phyloP scores from a whole-genome alignment of 1,139 yeast genomes.

The Suhomyces taliae region DNA sequence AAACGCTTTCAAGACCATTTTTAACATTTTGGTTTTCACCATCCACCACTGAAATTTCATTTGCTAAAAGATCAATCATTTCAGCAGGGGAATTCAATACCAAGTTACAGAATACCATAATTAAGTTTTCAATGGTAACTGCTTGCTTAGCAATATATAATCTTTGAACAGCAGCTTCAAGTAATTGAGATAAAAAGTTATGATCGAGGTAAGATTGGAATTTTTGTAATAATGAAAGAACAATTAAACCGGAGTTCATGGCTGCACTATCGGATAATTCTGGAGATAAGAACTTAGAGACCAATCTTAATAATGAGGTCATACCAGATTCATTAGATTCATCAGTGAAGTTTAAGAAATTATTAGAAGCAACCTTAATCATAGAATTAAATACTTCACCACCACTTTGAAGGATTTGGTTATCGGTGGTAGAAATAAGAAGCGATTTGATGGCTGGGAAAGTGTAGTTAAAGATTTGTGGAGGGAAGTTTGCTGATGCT shows the following conservation, averaged over 20 bases:
- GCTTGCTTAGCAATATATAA: conserved; percentile 65
- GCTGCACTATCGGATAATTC: conserved; percentile 78
- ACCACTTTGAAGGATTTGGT: conserved; percentile 74
- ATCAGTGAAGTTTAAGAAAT: conserved; percentile 41
- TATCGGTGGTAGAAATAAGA: conserved; percentile 62
- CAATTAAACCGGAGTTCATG: conserved; percentile 66
- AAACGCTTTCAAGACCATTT: conserved; percentile 47
- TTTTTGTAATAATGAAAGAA: conserved; percentile 62
- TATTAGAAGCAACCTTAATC: conserved; percentile 50
- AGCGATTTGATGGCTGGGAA: conserved; percentile 55
- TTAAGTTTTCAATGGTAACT: conserved; percentile 71
- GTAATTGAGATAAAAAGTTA: conserved; percentile 55
- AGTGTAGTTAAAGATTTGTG: conserved; percentile 46
- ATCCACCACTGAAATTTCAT: conserved; percentile 35
- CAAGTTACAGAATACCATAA: conserved; percentile 74
- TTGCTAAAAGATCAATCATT: conserved; percentile 58
- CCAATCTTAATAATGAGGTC: conserved; percentile 55
- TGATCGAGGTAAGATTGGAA: conserved; percentile 52
- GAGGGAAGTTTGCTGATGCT: conserved; percentile 38
- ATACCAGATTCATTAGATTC: conserved; percentile 48
- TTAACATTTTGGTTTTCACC: conserved; percentile 19
- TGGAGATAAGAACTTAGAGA: conserved; percentile 72
- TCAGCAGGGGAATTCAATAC: conserved; percentile 60
- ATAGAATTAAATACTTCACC: conserved; percentile 72
- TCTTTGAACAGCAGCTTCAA: conserved; percentile 72